Evolutionary conservation across 345 rosid genomes (phyloP).

Genomic region (Eucalyptus tenuipes): DNA sequence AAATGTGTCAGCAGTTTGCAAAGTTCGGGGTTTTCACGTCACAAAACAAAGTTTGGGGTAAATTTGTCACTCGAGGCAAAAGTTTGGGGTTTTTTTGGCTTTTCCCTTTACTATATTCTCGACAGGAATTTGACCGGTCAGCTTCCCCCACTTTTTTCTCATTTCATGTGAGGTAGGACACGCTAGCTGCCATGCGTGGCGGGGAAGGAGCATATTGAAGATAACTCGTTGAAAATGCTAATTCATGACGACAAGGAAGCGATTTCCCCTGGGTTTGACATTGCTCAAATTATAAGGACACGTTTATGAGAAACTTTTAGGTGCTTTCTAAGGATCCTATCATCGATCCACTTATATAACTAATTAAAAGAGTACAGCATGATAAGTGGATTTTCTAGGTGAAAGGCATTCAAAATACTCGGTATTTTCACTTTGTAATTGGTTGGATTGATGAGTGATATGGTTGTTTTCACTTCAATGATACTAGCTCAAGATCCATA

Average conservation of each 20-base stretch:
- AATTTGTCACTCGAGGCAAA: too few species aligned
- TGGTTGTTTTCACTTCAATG: not conserved
- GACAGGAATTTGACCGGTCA: not conserved
- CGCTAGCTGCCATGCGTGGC: not conserved
- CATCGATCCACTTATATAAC: not conserved
- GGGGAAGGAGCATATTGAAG: not conserved
- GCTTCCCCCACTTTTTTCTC: not conserved
- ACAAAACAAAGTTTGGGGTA: too few species aligned
- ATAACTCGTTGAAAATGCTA: not conserved
- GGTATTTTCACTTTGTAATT: not conserved
- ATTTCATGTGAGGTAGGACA: not conserved
- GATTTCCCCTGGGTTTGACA: not conserved
- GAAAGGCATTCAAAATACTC: not conserved
- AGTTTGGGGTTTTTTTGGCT: too few species aligned
- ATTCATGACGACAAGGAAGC: not conserved
- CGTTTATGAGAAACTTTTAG: not conserved
- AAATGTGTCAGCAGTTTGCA: too few species aligned
- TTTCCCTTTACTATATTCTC: too few species aligned
- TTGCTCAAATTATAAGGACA: not conserved
- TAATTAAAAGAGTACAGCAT: not conserved
- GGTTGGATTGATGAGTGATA: not conserved
- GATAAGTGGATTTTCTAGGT: not conserved
- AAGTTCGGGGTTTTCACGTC: too few species aligned
- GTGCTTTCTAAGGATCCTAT: not conserved
- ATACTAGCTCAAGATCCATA: not conserved